Evolutionary conservation across 2,329 filamentous ascomycete genomes (phyloP).

Genomic region (Trichophyton mentagrophytes): DNA sequence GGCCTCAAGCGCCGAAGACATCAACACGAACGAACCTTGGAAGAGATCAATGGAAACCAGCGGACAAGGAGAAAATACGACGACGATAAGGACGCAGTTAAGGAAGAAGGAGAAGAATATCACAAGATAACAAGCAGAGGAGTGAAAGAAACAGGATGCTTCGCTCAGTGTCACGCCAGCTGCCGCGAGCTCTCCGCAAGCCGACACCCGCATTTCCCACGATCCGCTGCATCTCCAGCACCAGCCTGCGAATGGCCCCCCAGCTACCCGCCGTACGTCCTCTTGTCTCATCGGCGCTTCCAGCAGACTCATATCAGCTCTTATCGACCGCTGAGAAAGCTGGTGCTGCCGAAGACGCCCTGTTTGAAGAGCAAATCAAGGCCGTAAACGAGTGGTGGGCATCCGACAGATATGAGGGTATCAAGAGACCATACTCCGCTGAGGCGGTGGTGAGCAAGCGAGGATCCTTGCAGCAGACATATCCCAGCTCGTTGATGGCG

Average conservation of each 20-base stretch:
- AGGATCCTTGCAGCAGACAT: slow-evolving; percentile 72
- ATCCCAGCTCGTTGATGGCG: slow-evolving; percentile 89
- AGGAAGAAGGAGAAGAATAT: neutral
- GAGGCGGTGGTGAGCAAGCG: slow-evolving; percentile 89
- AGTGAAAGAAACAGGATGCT: slow-evolving; percentile 19
- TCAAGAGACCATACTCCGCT: slow-evolving; percentile 81
- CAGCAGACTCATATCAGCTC: slow-evolving; percentile 74
- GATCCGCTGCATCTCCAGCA: slow-evolving; percentile 26
- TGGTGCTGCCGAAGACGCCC: slow-evolving; percentile 66
- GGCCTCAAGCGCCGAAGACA: slow-evolving; percentile 3
- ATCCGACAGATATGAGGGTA: slow-evolving; percentile 69
- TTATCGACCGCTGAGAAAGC: slow-evolving; percentile 65
- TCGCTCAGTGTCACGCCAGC: slow-evolving; percentile 24
- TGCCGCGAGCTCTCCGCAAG: slow-evolving; percentile 21
- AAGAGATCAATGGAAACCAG: no score
- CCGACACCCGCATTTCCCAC: slow-evolving; percentile 18
- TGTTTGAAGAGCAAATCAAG: slow-evolving; percentile 71
- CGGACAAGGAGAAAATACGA: neutral
- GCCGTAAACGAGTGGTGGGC: slow-evolving; percentile 88
- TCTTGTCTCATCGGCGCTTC: slow-evolving; percentile 47
- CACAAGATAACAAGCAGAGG: neutral
- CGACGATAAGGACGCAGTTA: neutral
- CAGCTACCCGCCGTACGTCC: slow-evolving; percentile 44
- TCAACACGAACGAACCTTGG: neutral
- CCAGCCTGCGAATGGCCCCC: slow-evolving; percentile 41